Percentiles rank a stretch among this genome's conserved stretches.
Conservation (phyloP, 2,329 filamentous ascomycete species). For the Penicillium sp. region DNA sequence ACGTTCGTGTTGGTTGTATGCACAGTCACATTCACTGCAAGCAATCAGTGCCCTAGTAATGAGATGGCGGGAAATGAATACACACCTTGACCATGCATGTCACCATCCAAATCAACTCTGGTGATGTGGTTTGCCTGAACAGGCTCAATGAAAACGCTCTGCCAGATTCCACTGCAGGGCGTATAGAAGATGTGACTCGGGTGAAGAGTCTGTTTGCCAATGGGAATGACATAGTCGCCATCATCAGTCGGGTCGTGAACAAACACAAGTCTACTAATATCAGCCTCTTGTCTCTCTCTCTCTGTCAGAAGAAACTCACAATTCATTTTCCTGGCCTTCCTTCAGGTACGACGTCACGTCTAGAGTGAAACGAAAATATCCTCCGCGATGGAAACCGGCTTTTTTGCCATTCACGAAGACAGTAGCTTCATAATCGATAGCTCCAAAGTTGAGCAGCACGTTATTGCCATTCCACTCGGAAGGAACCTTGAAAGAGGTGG, state of each 20-base stretch:
- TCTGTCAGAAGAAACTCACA: slow-evolving; percentile 42
- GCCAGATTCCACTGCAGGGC: slow-evolving; percentile 72
- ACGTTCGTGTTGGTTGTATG: slow-evolving; percentile 44
- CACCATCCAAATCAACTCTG: slow-evolving; percentile 58
- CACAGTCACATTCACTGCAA: slow-evolving; percentile 56
- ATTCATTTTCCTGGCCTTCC: slow-evolving; percentile 50
- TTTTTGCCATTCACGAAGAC: slow-evolving; percentile 59
- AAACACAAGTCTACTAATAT: slow-evolving; percentile 54
- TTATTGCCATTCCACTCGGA: slow-evolving; percentile 42
- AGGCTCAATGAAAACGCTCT: slow-evolving; percentile 69
- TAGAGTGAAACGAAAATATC: slow-evolving; percentile 61
- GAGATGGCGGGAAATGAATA: background rate
- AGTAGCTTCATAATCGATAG: slow-evolving; percentile 52
- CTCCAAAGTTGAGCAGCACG: slow-evolving; percentile 50
- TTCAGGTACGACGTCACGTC: slow-evolving; percentile 54
- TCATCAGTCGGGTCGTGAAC: slow-evolving; percentile 67
- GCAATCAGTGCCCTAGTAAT: background rate
- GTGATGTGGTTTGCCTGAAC: slow-evolving; percentile 58
- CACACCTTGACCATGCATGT: slow-evolving; percentile 54
- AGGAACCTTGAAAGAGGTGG: slow-evolving; percentile 50
- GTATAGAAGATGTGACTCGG: slow-evolving; percentile 65
- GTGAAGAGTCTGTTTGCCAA: slow-evolving; percentile 62
- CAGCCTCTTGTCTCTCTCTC: background rate
- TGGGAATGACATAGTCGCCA: slow-evolving; percentile 56
- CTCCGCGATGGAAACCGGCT: slow-evolving; percentile 56